Evolutionary conservation across 1,284 basidiomycete genomes (phyloP).

Genomic region (Cryptococcus deneoformans): DNA sequence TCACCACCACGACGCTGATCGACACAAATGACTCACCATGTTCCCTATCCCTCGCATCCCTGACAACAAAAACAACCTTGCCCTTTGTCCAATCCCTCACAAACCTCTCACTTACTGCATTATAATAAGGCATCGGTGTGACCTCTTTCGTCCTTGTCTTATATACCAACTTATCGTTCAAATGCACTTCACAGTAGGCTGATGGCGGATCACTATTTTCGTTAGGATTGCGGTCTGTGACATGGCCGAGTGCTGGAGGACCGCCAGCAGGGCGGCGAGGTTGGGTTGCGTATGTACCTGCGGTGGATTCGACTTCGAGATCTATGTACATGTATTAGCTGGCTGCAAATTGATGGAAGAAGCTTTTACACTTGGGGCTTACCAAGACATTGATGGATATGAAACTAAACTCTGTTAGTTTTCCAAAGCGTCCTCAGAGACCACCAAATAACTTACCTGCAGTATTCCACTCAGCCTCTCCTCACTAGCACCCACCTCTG

Average conservation of each 20-base stretch:
- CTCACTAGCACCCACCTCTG: slow-evolving; percentile 30
- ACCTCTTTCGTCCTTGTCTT: slow-evolving; percentile 51
- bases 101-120: slow-evolving; percentile 52
- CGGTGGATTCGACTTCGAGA: slow-evolving; percentile 38
- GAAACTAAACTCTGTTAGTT: slow-evolving; percentile 26
- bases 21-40: slow-evolving; percentile 28
- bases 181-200: slow-evolving; percentile 50
- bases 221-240: slow-evolving; percentile 38
- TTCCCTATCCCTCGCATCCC: slow-evolving; percentile 50
- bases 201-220: slow-evolving; percentile 47
- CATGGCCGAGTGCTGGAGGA: slow-evolving; percentile 38
- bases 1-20: neutral
- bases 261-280: slow-evolving; percentile 37
- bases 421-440: neutral
- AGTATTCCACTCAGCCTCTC: slow-evolving; percentile 41
- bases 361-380: slow-evolving; percentile 20
- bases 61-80: slow-evolving; percentile 50
- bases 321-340: slow-evolving; percentile 15
- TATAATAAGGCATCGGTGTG: slow-evolving; percentile 51
- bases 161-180: slow-evolving; percentile 52
- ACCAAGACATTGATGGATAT: slow-evolving; percentile 43
- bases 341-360: neutral
- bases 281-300: slow-evolving; percentile 37
- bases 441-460: slow-evolving; percentile 19
- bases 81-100: slow-evolving; percentile 52